These are phyloP conservation scores for Silene uniflora DNA, from an alignment of 148 eudicot species.

Conservation along the genomic window DNA sequence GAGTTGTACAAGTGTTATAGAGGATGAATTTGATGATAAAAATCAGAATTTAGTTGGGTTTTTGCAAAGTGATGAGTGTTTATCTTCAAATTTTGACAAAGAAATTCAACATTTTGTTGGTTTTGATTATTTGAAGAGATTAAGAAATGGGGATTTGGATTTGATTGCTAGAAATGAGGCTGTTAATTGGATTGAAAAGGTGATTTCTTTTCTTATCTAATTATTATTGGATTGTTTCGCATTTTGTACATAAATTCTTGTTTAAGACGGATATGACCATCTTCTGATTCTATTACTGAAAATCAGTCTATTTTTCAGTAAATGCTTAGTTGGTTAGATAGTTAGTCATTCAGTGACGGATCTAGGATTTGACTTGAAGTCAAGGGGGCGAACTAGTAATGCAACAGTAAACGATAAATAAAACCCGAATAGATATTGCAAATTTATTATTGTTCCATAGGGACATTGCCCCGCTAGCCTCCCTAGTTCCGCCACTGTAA, in stretches of 20 bases:
- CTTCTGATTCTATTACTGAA: background rate
- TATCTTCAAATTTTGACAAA: constrained; percentile 39
- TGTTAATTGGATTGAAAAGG: constrained; percentile 79
- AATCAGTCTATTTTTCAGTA: background rate
- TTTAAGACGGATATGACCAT: too few species aligned
- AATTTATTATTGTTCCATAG: too few species aligned
- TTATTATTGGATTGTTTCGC: background rate
- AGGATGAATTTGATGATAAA: constrained; percentile 28
- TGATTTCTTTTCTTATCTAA: constrained; percentile 9
- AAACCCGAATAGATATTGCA: too few species aligned
- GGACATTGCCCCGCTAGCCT: too few species aligned
- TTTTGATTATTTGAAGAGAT: constrained; percentile 48
- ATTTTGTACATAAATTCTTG: background rate
- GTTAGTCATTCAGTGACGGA: background rate
- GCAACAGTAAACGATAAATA: too few species aligned
- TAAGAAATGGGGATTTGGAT: constrained; percentile 59
- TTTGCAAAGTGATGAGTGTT: constrained; percentile 46
- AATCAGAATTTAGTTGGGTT: constrained; percentile 27
- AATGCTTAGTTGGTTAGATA: background rate
- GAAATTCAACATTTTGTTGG: constrained; percentile 45
- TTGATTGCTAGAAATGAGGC: constrained; percentile 53
- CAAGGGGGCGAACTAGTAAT: too few species aligned
- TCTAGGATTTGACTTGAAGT: background rate
- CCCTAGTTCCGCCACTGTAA: too few species aligned
- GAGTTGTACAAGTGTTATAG: constrained; percentile 30